Conservation (phyloP, 768 basidiomycete species). For the Trametes cinnabarina region DNA sequence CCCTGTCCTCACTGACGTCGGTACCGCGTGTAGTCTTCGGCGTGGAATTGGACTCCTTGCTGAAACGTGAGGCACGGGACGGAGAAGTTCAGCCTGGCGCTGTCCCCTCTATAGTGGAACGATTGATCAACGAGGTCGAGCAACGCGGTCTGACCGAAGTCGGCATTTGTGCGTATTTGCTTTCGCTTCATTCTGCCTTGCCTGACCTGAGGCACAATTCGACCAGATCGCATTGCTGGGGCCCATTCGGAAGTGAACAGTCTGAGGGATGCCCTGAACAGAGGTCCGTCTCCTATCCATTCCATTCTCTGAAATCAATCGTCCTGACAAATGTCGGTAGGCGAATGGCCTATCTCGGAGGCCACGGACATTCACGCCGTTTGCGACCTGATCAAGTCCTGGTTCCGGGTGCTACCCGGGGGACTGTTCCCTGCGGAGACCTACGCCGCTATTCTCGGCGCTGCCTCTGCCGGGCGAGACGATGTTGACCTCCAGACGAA, state of each 20-base stretch:
- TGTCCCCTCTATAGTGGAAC: slow-evolving; percentile 64
- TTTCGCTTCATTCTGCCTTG: not conserved
- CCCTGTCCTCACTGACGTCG: slow-evolving; percentile 2
- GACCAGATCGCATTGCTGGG: slow-evolving; percentile 77
- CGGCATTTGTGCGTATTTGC: slow-evolving; percentile 66
- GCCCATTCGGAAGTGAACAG: slow-evolving; percentile 66
- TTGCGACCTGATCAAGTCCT: slow-evolving; percentile 80
- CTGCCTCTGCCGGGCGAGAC: slow-evolving; percentile 44
- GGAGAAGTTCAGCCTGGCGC: slow-evolving; percentile 51
- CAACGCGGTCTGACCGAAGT: slow-evolving; percentile 73
- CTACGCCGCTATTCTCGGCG: slow-evolving; percentile 68
- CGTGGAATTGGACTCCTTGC: slow-evolving; percentile 67
- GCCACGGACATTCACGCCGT: slow-evolving; percentile 78
- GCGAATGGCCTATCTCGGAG: slow-evolving; percentile 57
- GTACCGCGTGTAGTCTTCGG: slow-evolving; percentile 47
- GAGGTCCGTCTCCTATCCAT: slow-evolving; percentile 41
- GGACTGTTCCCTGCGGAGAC: slow-evolving; percentile 70
- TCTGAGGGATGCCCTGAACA: slow-evolving; percentile 73
- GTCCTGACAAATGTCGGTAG: slow-evolving; percentile 29
- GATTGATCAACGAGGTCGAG: slow-evolving; percentile 71
- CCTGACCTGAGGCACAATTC: not conserved
- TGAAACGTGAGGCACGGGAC: slow-evolving; percentile 60
- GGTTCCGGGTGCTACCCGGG: slow-evolving; percentile 82
- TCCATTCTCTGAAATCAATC: not conserved
- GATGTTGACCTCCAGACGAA: slow-evolving; percentile 69